Evolutionary conservation across 495 filamentous ascomycete species (phyloP), one percentile per base, ranked within the genome.

Genomic region (Hypoxylon perforatum): DNA sequence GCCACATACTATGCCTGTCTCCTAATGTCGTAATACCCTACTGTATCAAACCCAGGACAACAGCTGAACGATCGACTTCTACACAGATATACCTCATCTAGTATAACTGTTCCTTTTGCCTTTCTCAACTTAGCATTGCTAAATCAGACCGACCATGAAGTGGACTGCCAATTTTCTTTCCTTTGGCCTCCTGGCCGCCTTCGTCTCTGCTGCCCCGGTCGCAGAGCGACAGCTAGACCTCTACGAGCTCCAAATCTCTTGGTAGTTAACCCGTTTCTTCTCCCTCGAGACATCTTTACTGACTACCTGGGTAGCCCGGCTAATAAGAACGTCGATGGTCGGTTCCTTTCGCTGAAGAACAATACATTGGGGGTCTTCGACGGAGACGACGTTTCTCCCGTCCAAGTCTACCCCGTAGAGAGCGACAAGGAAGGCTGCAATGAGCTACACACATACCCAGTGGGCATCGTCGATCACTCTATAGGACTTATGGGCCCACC

Each of bases 401-500:
- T 75, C 42, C 51, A 49, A 33, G 67, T 75, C 17, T 75, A 73
- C 61, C 17, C 49, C 2, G 57, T 53, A 22, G 54, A 61, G n/a
- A 65, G 67, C 45, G 35, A 55, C 23, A 71, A 70, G 48, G 28
- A 56, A 21, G 73, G 73, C 18, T 54, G 44, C 33, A 71, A 39
- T 15, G 71, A 79, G 63, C 72, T 81, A 44, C 78, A 76, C 71
- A 74, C 72, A 28, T 75, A 75, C 59, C 71, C 75, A 15, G 46
- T 70, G 9, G 68, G 67, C 47, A 65, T 68, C 30, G 57, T 72
- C 35, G 76, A 75, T 72, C 66, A 73, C 50, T 63, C 71, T 11
- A 65, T 81, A 35, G 75, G 72, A 9, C 73, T 81, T 11, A 28
- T 77, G 8, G 78, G 78, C 22, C 63, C 62, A 14, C 63, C 73